Base-by-base conservation (phyloP, 768 basidiomycete genomes). In the Tremella fuciformis region DNA sequence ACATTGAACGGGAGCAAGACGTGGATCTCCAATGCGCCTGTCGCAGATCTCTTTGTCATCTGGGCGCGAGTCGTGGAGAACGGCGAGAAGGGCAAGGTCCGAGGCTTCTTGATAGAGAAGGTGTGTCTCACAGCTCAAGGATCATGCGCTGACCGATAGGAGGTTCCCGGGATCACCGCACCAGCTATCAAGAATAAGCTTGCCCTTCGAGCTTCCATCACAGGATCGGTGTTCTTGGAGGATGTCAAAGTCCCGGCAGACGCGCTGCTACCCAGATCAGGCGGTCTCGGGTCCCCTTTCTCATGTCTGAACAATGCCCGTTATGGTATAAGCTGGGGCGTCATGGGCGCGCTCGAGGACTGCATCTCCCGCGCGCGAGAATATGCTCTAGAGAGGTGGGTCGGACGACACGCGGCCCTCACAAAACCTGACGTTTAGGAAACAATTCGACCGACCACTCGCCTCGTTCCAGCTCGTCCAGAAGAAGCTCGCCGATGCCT, bases 401-500 rank as follows among this genome's bases (percentile, higher is more conserved):
- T 63, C 21, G 2, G 48, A 8, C 4, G 15, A 21, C 8, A 34
- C 26, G n/a, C 21, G 19, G 47, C 38, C 26, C 15, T 19, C 22
- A 34, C 44, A 24, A 13, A 11, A 21, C 50, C 46, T 55, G 8
- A 18, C 29, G 1, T n/a, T n/a, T 41, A 78, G 79, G 15, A 83
- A 86, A 48, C 94, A 98, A 77, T 98, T 98, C 80, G 81, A 84
- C 21, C 85, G 87, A 38, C 91, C 92, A 0, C 81, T 97, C 2
- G 93, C 90, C 1, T 88, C 88, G 4, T 98, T 94, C 84, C 94
- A 98, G 77, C 85, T 98, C n/a, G 82, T 97, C 16, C 93, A 97
- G 76, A 94, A 94, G 84, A 98, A 98, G 78, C 82, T 98, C 15
- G 91, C 88, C 2, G 92, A 97, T 64, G 92, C 94, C 13, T 87